Base-by-base conservation (phyloP, 306 rosid genomes). In the Sophora flavescens region DNA sequence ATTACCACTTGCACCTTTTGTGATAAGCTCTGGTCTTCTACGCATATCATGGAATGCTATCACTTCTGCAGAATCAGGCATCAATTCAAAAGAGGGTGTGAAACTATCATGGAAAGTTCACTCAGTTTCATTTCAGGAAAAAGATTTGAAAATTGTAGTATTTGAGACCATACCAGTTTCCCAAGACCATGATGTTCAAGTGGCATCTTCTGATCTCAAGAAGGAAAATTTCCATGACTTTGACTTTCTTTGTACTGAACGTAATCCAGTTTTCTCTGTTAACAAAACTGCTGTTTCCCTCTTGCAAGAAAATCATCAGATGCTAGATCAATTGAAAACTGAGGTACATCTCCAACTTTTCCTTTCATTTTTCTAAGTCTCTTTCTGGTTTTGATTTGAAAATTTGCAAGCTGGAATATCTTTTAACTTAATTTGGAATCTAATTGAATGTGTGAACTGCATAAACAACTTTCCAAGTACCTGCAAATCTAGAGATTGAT, bases 181-280 rank as follows among this genome's bases (percentile, higher is more conserved):
- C 10, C 32, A 66, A 9, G 22, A 66, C 26, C 15, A 35, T 22
- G 58, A 69, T 57, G 16, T 44, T 44, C 33, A 57, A 39, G 13
- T 3, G 17, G 30, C 83, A 6, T 79, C 87, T 15, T 15, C 64
- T 7, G 1, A n/a, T 16, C 84, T 80, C 9, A 74, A 14, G 62
- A 62, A 72, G 4, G 36, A 18, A 0, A 10, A 33, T 13, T 85
- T 82, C 32, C 12, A 8, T 66, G 68, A 57, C 57, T 89, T 93
- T 60, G 85, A 82, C 18, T 89, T 88, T 56, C 80, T 93, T 2
- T 50, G 84, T 66, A 22, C 78, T 32, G 78, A 79, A 60, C 52
- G 0, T 4, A 62, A 1, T 63, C 53, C 75, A 11, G 0, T 0
- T 42, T 85, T 89, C 79, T 66, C 52, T 65, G 36, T 93, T 33